phyloP scores from a whole-genome alignment of 139 green algal species.

The Closterium sp. region DNA sequence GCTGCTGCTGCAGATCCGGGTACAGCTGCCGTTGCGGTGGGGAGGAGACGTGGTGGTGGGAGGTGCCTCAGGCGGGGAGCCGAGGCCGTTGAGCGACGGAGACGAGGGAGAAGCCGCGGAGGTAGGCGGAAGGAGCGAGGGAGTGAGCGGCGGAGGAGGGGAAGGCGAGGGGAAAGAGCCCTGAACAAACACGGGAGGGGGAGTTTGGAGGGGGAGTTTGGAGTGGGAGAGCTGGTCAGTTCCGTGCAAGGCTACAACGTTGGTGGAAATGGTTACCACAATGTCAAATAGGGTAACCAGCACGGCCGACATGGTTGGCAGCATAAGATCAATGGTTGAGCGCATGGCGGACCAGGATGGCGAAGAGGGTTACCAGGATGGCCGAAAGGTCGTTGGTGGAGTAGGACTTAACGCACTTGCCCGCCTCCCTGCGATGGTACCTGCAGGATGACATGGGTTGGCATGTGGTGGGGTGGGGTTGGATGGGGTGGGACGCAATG shows the following conservation, averaged over 20 bases:
- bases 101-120: background rate
- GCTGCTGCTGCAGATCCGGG: background rate
- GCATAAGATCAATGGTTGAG: too few relatives aligned
- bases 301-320: too few relatives aligned
- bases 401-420: constrained; percentile 24
- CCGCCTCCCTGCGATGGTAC: constrained; percentile 36
- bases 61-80: background rate
- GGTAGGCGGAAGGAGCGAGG: background rate
- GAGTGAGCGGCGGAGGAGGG: background rate
- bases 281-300: too few relatives aligned
- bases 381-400: constrained; percentile 12
- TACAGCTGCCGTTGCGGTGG: background rate
- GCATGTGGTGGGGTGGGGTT: background rate
- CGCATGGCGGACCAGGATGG: too few relatives aligned
- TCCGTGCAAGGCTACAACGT: too few relatives aligned
- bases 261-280: too few relatives aligned
- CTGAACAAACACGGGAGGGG: background rate
- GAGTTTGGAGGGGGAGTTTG: background rate
- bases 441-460: constrained; percentile 10
- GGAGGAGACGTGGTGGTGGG: background rate
- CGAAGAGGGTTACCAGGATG: constrained; percentile 32
- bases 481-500: background rate
- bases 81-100: background rate
- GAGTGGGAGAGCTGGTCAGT: too few relatives aligned
- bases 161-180: background rate